Base-by-base conservation (phyloP, 169 alveolate genomes). In the Toxoplasma gondii region DNA sequence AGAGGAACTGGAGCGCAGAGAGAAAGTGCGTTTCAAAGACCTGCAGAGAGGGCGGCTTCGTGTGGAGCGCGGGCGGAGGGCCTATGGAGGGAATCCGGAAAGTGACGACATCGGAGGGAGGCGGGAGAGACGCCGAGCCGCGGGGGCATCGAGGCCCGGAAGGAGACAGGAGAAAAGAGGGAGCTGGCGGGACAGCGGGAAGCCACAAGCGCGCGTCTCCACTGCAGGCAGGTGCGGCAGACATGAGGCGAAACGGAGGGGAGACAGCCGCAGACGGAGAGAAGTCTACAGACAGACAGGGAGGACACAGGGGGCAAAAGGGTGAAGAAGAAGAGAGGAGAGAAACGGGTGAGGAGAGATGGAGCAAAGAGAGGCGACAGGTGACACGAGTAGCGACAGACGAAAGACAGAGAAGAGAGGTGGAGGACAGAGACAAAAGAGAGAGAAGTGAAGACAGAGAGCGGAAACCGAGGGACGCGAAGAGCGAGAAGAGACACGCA, bases 41-140 rank as follows among this genome's bases (percentile, higher is more conserved):
- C 53, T 43, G 90, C 27, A 82, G 67, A 27, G 90, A 43, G 41
- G 90, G 41, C 12, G 90, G 90, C 41, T 41, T 31, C 39, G 44
- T 4, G 64, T 44, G 90, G 29, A 82, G 36, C 64, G 58, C 31
- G 16, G 90, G 90, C 17, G 67, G 64, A 22, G 38, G 44, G 69
- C 67, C 90, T 24, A 82, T 7, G 24, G 90, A 36, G 41, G 90
- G 90, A 49, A 82, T 41, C 22, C n/a, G 69, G 29, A 82, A 82
- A 12, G 44, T 17, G 90, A 7, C 38, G 44, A 12, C 43, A 41
- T 17, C 86, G 27, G 44, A 45, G 1, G 86, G 45, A 38, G 86
- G n/a, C 19, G 44, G 86, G 45, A 17, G 19, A n/a, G 86, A 38
- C 22, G 39, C 19, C 44, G 86, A 4, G 45, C 45, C 43, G 34